Percentiles rank a stretch among this genome's conserved stretches.
Evolutionary conservation across 2,329 filamentous ascomycete species (phyloP).

Genomic region (Furcasterigmium sp.): DNA sequence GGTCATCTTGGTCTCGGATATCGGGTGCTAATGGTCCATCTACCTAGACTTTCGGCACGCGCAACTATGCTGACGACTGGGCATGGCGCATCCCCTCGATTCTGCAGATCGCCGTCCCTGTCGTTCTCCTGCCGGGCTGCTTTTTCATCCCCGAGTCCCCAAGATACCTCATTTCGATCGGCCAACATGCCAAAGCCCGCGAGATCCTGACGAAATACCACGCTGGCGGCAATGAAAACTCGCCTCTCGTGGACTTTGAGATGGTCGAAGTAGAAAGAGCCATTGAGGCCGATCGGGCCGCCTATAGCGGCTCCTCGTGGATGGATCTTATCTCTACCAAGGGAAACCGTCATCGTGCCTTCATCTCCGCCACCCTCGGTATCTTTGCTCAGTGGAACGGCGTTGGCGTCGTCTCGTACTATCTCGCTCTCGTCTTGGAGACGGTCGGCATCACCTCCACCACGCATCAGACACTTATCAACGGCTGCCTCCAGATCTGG

Average conservation of each 20-base stretch:
- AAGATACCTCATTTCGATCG: slow-evolving; percentile 7
- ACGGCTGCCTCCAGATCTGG: slow-evolving; percentile 17
- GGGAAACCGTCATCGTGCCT: slow-evolving; percentile 24
- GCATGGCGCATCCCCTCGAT: slow-evolving; percentile 44
- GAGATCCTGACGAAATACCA: slow-evolving; percentile 33
- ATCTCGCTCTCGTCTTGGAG: slow-evolving; percentile 24
- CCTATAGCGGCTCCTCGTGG: slow-evolving; percentile 21
- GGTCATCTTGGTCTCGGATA: too few species aligned
- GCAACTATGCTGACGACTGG: slow-evolving; percentile 32
- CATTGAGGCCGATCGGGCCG: slow-evolving; percentile 4
- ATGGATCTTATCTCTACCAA: slow-evolving; percentile 31
- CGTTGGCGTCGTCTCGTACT: slow-evolving; percentile 28
- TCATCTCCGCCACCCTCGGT: slow-evolving; percentile 20
- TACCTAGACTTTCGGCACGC: slow-evolving; percentile 39
- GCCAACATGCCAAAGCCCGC: slow-evolving; percentile 18
- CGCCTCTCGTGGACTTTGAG: slow-evolving; percentile 27
- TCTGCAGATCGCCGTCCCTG: slow-evolving; percentile 8
- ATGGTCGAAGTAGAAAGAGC: slow-evolving; percentile 8
- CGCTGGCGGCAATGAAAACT: slow-evolving; percentile 30
- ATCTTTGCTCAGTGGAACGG: slow-evolving; percentile 30
- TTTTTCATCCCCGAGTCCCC: slow-evolving; percentile 16
- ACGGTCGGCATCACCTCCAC: slow-evolving; percentile 21
- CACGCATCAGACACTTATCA: slow-evolving; percentile 20
- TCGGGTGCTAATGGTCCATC: too few species aligned
- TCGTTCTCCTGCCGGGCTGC: slow-evolving; percentile 6